Conservation (phyloP, 768 basidiomycete genomes). For the Pseudohyphozyma bogoriensis region DNA sequence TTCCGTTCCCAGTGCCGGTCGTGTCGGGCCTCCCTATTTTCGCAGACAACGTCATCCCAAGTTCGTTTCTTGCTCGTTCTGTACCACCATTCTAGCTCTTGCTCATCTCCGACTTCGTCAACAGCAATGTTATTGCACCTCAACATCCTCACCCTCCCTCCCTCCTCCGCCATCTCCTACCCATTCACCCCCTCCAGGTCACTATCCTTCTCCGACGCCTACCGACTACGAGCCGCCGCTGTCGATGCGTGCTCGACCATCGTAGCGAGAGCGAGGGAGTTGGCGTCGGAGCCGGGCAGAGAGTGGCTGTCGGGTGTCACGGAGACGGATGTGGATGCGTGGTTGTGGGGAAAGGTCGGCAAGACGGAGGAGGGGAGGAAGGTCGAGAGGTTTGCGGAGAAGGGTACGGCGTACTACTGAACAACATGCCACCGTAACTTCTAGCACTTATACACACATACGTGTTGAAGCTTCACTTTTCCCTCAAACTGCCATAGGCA, state of each 20-base stretch:
- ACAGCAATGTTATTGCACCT: conserved; percentile 44
- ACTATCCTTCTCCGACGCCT: no score
- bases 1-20: conserved; percentile 49
- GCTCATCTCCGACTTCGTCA: conserved; percentile 50
- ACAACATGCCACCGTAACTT: no score
- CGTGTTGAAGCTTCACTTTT: no score
- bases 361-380: conserved; percentile 3
- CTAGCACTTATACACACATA: no score
- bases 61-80: conserved; percentile 41
- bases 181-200: no score
- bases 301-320: neutral
- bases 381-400: conserved; percentile 8
- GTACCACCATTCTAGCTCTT: conserved; percentile 41
- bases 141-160: conserved; percentile 1
- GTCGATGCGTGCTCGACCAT: neutral
- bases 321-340: conserved; percentile 11
- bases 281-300: neutral
- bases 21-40: conserved; percentile 13
- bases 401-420: conserved; percentile 17
- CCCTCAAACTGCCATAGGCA: no score
- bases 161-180: neutral
- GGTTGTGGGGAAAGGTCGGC: conserved; percentile 1
- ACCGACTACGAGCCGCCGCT: conserved; percentile 13
- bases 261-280: conserved; percentile 1
- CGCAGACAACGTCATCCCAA: conserved; percentile 42